phyloP scores from a whole-genome alignment of 306 rosid species.

The Hippophae tibetana region DNA sequence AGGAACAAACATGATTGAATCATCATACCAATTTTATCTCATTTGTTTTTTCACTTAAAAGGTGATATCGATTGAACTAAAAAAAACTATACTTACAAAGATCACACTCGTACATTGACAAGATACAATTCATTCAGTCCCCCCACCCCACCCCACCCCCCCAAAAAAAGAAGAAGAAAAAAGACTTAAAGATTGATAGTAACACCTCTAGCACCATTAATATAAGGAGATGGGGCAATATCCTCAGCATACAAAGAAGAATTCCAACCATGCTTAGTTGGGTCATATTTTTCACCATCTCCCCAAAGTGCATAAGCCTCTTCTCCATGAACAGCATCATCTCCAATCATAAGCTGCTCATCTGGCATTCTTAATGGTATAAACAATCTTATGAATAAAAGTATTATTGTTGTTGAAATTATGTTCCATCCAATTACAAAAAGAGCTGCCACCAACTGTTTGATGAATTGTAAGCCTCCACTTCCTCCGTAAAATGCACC shows the following conservation, averaged over 20 bases:
- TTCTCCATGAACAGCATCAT: conserved; percentile 93
- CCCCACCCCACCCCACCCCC: too few relatives aligned
- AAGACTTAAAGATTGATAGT: conserved; percentile 48
- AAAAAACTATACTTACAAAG: too few relatives aligned
- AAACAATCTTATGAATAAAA: conserved; percentile 46
- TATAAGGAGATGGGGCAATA: conserved; percentile 47
- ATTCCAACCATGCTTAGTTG: conserved; percentile 58
- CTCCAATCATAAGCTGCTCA: conserved; percentile 69
- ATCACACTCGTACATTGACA: too few relatives aligned
- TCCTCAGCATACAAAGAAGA: conserved; percentile 13
- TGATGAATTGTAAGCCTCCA: conserved; percentile 64
- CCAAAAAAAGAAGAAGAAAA: neutral
- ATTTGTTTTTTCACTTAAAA: too few relatives aligned
- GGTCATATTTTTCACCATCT: conserved; percentile 86
- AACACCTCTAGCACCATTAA: conserved; percentile 84
- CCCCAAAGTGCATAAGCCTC: conserved; percentile 99
- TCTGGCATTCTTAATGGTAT: conserved; percentile 88
- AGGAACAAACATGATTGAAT: too few relatives aligned
- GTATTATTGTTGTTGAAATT: conserved; percentile 71
- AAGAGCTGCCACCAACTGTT: conserved; percentile 63
- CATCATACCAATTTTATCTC: too few relatives aligned
- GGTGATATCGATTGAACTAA: too few relatives aligned
- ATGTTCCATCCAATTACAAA: conserved; percentile 81
- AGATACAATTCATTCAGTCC: neutral
- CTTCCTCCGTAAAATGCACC: conserved; percentile 81